These are phyloP conservation scores for Betula pendula DNA, from an alignment of 306 rosid genomes.

Conservation along the genomic window DNA sequence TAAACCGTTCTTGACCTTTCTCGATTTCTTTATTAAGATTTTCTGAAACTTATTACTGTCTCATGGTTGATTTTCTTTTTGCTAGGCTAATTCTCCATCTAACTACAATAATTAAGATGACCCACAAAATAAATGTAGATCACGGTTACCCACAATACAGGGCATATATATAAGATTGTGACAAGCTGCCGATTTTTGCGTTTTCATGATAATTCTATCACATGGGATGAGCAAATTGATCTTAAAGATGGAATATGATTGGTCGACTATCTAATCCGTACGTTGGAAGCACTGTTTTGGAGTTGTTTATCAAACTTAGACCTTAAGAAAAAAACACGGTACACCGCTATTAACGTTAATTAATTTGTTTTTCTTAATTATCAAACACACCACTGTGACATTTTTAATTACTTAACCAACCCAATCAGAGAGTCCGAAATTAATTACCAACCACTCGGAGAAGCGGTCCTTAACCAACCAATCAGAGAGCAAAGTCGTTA, in stretches of 20 bases:
- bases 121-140: slow-evolving; percentile 2
- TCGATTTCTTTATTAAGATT: no score
- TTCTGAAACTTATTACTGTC: background rate
- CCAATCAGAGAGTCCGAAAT: background rate
- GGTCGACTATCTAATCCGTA: slow-evolving; percentile 32
- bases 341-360: no score
- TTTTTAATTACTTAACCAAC: no score
- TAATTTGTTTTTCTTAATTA: no score
- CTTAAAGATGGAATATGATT: slow-evolving; percentile 4
- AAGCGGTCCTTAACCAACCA: slow-evolving; percentile 27
- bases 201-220: slow-evolving; percentile 4
- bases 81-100: background rate
- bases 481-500: slow-evolving; percentile 19
- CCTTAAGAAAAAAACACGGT: slow-evolving; percentile 46
- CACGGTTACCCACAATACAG: slow-evolving; percentile 7
- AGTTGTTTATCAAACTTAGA: slow-evolving; percentile 75
- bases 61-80: no score
- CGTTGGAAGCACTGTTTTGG: slow-evolving; percentile 22
- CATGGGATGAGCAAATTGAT: background rate
- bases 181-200: background rate
- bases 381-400: no score
- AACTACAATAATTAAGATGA: background rate
- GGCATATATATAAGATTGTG: background rate
- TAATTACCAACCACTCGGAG: slow-evolving; percentile 37
- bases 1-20: no score